phyloP scores from a whole-genome alignment of 331 rosid genomes.

The Quercus tomentella region DNA sequence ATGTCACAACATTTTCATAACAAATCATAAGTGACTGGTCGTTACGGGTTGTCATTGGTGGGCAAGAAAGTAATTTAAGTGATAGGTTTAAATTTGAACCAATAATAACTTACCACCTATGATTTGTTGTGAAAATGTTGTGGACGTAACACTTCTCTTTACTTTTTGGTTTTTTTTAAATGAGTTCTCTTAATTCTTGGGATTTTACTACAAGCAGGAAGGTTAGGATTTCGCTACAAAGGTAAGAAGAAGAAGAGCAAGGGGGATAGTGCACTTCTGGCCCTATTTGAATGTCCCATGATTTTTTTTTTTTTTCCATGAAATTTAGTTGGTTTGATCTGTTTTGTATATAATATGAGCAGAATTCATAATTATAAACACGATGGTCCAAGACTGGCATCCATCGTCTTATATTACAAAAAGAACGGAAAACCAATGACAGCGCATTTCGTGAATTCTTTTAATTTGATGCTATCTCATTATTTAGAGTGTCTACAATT shows the following conservation, averaged over 20 bases:
- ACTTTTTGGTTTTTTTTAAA: not conserved
- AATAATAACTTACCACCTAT: fast-evolving
- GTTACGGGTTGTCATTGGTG: fast-evolving
- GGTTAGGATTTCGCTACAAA: too few species aligned
- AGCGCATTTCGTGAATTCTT: not conserved
- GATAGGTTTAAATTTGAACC: too few species aligned
- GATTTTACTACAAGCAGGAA: not conserved
- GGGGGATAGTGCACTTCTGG: not conserved
- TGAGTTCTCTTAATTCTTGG: not conserved
- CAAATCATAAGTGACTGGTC: fast-evolving
- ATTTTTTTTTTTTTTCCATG: too few species aligned
- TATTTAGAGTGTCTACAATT: not conserved
- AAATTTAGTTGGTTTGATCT: not conserved
- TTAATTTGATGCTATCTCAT: not conserved
- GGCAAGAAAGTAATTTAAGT: too few species aligned
- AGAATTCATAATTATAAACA: not conserved
- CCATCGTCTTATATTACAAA: not conserved
- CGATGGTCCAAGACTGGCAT: not conserved
- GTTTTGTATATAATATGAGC: not conserved
- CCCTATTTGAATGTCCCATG: not conserved
- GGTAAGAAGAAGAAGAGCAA: not conserved
- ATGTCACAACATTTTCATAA: not conserved
- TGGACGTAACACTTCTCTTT: fast-evolving
- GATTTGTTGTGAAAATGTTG: too few species aligned
- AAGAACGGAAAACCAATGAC: not conserved